phyloP scores from a whole-genome alignment of 1,139 yeast genomes.

The Candida mesenterica region DNA sequence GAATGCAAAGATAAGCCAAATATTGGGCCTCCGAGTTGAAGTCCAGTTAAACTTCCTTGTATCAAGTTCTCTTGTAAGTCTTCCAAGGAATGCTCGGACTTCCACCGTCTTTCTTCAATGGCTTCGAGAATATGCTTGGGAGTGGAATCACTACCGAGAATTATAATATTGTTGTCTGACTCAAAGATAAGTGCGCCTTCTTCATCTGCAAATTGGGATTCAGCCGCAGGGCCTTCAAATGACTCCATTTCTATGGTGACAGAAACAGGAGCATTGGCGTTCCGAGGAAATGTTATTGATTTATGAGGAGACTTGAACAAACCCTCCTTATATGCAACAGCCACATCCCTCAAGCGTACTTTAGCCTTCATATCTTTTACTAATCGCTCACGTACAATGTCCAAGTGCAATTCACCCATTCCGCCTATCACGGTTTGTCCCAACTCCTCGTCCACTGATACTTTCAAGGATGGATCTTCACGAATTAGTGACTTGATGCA shows the following conservation, averaged over 20 bases:
- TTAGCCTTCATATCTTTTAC: conserved; percentile 78
- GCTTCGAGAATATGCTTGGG: conserved; percentile 28
- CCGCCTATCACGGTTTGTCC: conserved; percentile 90
- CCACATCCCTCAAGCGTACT: conserved; percentile 75
- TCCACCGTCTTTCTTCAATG: conserved; percentile 47
- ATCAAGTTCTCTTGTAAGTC: conserved; percentile 52
- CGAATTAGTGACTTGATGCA: conserved; percentile 64
- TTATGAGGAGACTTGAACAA: conserved; percentile 25
- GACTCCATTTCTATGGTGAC: conserved; percentile 52
- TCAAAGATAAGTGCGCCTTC: conserved; percentile 37
- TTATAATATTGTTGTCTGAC: conserved; percentile 37
- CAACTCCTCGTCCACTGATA: conserved; percentile 73
- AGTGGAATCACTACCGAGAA: conserved; percentile 30
- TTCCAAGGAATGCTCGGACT: conserved; percentile 45
- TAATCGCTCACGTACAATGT: conserved; percentile 78
- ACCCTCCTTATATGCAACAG: conserved; percentile 87
- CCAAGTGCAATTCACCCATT: conserved; percentile 94
- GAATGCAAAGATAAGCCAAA: conserved; percentile 68
- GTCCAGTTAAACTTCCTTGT: conserved; percentile 65
- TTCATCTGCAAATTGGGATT: conserved; percentile 35
- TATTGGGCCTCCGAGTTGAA: conserved; percentile 76
- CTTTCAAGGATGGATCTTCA: conserved; percentile 80
- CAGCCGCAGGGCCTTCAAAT: conserved; percentile 44
- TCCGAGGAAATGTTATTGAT: conserved; percentile 2
- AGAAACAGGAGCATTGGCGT: conserved; percentile 10